Evolutionary conservation across 2,329 filamentous ascomycete genomes (phyloP).

Genomic region (Colletotrichum tofieldiae): DNA sequence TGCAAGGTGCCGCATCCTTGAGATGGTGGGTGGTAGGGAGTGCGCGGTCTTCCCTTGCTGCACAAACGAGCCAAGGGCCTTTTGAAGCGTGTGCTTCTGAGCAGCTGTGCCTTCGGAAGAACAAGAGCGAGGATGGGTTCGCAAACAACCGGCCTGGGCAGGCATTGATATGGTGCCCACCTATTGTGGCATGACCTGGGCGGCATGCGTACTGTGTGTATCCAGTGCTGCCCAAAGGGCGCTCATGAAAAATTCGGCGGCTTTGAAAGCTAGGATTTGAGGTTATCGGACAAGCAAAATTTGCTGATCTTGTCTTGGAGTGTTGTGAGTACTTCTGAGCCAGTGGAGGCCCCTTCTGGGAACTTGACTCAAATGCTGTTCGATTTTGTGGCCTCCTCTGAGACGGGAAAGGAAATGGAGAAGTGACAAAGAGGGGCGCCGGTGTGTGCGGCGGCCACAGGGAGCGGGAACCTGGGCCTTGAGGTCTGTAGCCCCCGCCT

Average conservation of each 20-base stretch:
- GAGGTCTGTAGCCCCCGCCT: constrained; percentile 16
- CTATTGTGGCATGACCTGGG: background rate
- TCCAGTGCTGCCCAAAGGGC: background rate
- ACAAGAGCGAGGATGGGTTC: background rate
- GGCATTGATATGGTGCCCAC: background rate
- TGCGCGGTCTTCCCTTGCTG: background rate
- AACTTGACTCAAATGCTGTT: constrained; percentile 34
- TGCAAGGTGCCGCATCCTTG: constrained; percentile 40
- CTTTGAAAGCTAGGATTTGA: background rate
- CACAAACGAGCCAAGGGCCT: constrained; percentile 6
- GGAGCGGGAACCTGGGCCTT: no score
- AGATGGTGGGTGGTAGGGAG: constrained; percentile 22
- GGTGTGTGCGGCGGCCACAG: no score
- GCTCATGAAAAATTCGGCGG: background rate
- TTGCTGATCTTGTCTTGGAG: constrained; percentile 26
- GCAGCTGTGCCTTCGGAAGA: background rate
- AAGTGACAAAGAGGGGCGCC: constrained; percentile 13
- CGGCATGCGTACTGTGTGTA: background rate
- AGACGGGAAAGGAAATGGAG: constrained; percentile 8
- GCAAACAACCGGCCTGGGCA: background rate
- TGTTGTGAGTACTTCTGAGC: background rate
- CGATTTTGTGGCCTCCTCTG: constrained; percentile 16
- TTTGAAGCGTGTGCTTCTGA: constrained; percentile 15
- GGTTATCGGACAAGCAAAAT: background rate
- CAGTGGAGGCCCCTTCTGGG: constrained; percentile 29